A percentile compares a stretch with the other conserved stretches of the same genome.
phyloP scores from a whole-genome alignment of 2,329 filamentous ascomycete species.

The Phialemonium atrogriseum region DNA sequence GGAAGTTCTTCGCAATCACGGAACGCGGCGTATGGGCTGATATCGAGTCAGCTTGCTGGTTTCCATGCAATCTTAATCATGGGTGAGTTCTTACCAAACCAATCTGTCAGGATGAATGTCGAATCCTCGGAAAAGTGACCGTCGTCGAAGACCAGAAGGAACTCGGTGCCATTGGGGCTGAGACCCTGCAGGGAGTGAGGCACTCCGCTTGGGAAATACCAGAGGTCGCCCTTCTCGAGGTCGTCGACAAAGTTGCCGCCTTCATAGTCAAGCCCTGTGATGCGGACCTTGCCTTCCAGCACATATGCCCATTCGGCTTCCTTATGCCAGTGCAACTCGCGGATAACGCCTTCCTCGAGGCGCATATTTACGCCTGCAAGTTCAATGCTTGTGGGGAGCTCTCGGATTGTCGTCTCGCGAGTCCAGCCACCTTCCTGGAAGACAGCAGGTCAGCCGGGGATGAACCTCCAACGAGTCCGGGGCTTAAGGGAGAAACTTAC shows the following conservation, averaged over 20 bases:
- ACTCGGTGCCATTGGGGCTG: slow-evolving; percentile 49
- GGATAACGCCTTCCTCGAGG: slow-evolving; percentile 62
- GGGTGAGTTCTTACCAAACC: slow-evolving; percentile 37
- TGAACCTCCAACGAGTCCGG: too few species aligned
- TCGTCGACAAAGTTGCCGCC: slow-evolving; percentile 73
- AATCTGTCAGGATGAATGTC: slow-evolving; percentile 67
- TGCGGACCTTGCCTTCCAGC: slow-evolving; percentile 59
- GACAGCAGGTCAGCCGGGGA: neutral
- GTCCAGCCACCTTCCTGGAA: slow-evolving; percentile 66
- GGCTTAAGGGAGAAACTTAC: slow-evolving; percentile 27
- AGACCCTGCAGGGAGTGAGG: slow-evolving; percentile 72
- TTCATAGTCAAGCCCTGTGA: slow-evolving; percentile 69
- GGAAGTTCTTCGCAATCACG: slow-evolving; percentile 68
- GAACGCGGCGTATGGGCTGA: slow-evolving; percentile 60
- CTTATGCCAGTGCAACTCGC: slow-evolving; percentile 75
- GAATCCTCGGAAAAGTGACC: slow-evolving; percentile 50
- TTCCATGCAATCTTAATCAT: too few species aligned
- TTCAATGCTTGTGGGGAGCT: slow-evolving; percentile 58
- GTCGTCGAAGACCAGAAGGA: slow-evolving; percentile 40
- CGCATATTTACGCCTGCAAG: slow-evolving; percentile 74
- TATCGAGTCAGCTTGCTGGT: neutral
- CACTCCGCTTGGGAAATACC: slow-evolving; percentile 73
- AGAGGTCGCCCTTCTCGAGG: slow-evolving; percentile 66
- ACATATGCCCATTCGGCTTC: slow-evolving; percentile 75
- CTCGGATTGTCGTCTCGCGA: slow-evolving; percentile 60